Evolutionary conservation across 176 grass and related monocot genomes (phyloP), one percentile per base, ranked within the genome.

Genomic region (Musa troglodytarum): DNA sequence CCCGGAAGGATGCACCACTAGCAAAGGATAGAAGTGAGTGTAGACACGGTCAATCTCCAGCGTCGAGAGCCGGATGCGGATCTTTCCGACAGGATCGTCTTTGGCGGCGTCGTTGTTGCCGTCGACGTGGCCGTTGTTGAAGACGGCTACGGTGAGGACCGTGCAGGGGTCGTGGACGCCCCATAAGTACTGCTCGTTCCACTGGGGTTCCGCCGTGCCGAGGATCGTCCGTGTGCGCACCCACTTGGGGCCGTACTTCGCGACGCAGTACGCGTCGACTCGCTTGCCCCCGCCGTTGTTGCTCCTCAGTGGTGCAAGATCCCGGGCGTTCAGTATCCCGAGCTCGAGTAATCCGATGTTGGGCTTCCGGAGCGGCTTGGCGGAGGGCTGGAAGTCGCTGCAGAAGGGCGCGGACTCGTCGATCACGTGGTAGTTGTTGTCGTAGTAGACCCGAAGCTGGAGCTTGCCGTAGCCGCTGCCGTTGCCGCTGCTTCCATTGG

Each of bases 131-230:
- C 13, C 7, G 79, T 78, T 86, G 63, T 78, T 70, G 79, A 82
- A 71, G 11, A 86, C 79, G 79, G 84, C 84, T 68, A 86, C 49
- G 69, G 84, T 86, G 63, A 86, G 84, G 63, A 82, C 79, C 21
- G 84, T 86, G 84, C 63, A 82, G 1, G 76, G 79, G 62, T 86
- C 84, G 71, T 82, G 78, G 16, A 86, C 79, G n/a, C 79, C 84
- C 80, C 80, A 86, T 1, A 56, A 65, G 71, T 78, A 86, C 76
- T 86, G 84, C 71, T 86, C 84, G 25, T 86, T 71, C 84, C 84
- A 86, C 64, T 9, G 59, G 19, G 84, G 80, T 11, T 53, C 20
- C 0, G 21, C 10, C 23, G 76, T 56, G 52, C 62, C 73, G 15
- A 64, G 63, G 55, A 82, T 19, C 76, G 84, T 86, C 17, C 84